Evolutionary conservation across 345 rosid genomes (phyloP).

Genomic region (Tarenaya hassleriana): DNA sequence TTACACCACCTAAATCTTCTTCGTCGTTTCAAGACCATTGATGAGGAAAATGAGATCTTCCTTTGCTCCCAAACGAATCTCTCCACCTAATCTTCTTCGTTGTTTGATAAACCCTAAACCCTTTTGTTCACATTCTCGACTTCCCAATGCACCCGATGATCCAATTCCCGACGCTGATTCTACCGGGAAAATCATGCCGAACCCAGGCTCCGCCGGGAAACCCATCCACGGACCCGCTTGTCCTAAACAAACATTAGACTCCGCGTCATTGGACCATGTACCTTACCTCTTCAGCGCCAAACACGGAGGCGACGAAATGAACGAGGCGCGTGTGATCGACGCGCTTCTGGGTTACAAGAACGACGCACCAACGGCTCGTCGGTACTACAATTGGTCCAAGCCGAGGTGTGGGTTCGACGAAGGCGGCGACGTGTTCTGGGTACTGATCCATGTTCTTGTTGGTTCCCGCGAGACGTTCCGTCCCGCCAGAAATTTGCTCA

Average conservation of each 20-base stretch:
- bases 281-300: neutral
- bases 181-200: slow-evolving; percentile 11
- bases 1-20: neutral
- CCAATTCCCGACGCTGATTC: slow-evolving; percentile 11
- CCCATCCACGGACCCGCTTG: slow-evolving; percentile 8
- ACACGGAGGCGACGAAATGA: slow-evolving; percentile 14
- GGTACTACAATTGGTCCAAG: slow-evolving; percentile 33
- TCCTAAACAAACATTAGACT: slow-evolving; percentile 1
- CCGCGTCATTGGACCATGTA: neutral
- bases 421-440: slow-evolving; percentile 38
- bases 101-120: slow-evolving; percentile 21
- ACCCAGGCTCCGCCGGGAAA: neutral
- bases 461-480: slow-evolving; percentile 25
- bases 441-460: slow-evolving; percentile 55
- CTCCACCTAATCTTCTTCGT: slow-evolving; percentile 24
- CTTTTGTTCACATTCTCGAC: slow-evolving; percentile 38
- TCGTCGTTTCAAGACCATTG: neutral
- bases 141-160: slow-evolving; percentile 18
- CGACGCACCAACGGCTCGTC: slow-evolving; percentile 41
- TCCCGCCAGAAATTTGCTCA: slow-evolving; percentile 38
- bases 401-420: slow-evolving; percentile 31
- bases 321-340: slow-evolving; percentile 29
- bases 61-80: slow-evolving; percentile 20
- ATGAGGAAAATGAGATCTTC: slow-evolving; percentile 31
- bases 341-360: slow-evolving; percentile 38